Conservation (phyloP, 306 rosid genomes). For the Oxytropis ochrocephala region DNA sequence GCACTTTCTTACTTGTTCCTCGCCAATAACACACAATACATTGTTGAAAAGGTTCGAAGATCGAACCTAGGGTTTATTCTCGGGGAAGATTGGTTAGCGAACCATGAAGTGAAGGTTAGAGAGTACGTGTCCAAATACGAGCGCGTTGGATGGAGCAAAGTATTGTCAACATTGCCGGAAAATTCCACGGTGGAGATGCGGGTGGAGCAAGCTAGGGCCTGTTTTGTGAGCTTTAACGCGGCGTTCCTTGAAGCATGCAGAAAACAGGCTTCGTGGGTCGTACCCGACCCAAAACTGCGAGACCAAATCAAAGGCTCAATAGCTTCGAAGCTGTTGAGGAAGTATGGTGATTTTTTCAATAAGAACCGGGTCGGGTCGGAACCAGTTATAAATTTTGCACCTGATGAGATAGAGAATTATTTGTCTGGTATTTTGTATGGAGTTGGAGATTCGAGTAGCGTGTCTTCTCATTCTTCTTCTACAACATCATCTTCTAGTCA, state of each 20-base stretch:
- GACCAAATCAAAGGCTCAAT: conserved; percentile 50
- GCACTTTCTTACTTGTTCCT: conserved; percentile 72
- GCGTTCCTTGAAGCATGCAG: conserved; percentile 47
- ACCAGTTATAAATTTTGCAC: conserved; percentile 25
- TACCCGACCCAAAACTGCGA: conserved; percentile 44
- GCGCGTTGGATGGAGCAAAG: conserved; percentile 61
- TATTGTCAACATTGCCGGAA: conserved; percentile 49
- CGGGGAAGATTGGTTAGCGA: conserved; percentile 53
- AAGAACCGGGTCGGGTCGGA: conserved; percentile 37
- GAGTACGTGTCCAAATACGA: conserved; percentile 58
- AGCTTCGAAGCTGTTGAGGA: conserved; percentile 33
- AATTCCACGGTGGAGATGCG: conserved; percentile 42
- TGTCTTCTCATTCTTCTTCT: conserved; percentile 31
- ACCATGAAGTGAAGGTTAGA: conserved; percentile 50
- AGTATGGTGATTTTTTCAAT: conserved; percentile 41
- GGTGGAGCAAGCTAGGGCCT: conserved; percentile 33
- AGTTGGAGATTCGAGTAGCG: conserved; percentile 25
- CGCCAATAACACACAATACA: conserved; percentile 73
- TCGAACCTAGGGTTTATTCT: conserved; percentile 47
- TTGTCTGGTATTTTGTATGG: conserved; percentile 56
- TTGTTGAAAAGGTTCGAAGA: conserved; percentile 49
- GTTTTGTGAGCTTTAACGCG: conserved; percentile 33
- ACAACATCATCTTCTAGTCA: conserved; percentile 1
- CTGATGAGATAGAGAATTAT: conserved; percentile 48
- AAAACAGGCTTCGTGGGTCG: conserved; percentile 57